Conservation (phyloP, 441 rosid species). For the Lepidium campestre region DNA sequence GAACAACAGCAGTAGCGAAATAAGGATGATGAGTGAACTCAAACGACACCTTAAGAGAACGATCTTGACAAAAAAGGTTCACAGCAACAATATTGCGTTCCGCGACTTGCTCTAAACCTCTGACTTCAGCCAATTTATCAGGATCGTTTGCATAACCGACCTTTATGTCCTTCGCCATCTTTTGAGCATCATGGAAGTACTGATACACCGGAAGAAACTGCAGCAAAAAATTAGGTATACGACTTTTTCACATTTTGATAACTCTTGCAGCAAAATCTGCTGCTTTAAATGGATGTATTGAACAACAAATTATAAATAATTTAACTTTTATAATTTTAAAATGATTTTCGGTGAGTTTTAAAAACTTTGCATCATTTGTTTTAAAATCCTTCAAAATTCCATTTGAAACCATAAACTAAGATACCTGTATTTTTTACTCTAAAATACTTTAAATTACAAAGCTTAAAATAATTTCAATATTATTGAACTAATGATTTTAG, state of each 20-base stretch:
- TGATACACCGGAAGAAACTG: slow-evolving; percentile 66
- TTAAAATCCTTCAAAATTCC: too few species aligned
- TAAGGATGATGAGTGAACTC: slow-evolving; percentile 88
- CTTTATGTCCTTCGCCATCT: slow-evolving; percentile 73
- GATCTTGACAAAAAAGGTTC: slow-evolving; percentile 58
- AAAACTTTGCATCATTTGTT: too few species aligned
- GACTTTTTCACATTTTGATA: background rate
- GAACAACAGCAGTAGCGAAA: slow-evolving; percentile 86
- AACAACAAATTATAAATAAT: too few species aligned
- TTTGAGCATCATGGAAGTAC: slow-evolving; percentile 88
- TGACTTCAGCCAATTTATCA: slow-evolving; percentile 64
- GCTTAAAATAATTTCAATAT: too few species aligned
- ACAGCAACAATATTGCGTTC: slow-evolving; percentile 80
- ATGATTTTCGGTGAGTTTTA: too few species aligned
- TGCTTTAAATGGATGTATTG: too few species aligned
- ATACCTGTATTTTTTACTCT: too few species aligned
- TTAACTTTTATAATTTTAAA: too few species aligned
- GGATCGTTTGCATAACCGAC: slow-evolving; percentile 63
- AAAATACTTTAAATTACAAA: too few species aligned
- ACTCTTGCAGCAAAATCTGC: background rate
- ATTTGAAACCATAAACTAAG: too few species aligned
- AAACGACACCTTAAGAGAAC: slow-evolving; percentile 76
- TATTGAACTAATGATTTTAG: too few species aligned
- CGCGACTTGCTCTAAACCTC: slow-evolving; percentile 80
- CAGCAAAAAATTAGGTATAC: background rate